A percentile compares a stretch with the other conserved stretches of the same genome.
Conservation (phyloP, 2,329 filamentous ascomycete genomes). For the Tolypocladium sp. region DNA sequence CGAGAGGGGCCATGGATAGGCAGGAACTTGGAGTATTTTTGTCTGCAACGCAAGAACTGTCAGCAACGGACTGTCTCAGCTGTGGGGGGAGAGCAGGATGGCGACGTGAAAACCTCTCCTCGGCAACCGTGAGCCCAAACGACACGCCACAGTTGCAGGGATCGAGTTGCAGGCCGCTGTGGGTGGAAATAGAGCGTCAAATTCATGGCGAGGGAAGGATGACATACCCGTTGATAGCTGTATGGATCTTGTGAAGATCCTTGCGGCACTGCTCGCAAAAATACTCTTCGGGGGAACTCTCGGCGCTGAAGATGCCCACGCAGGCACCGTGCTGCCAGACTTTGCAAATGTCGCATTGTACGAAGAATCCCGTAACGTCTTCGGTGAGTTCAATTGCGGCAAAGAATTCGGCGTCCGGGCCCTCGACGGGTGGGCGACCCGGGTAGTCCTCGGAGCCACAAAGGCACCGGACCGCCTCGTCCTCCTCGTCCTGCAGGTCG, state of each 20-base stretch:
- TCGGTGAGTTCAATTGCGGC: slow-evolving; percentile 59
- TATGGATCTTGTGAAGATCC: slow-evolving; percentile 78
- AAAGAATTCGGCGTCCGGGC: slow-evolving; percentile 48
- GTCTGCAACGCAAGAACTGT: slow-evolving; percentile 33
- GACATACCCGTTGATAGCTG: slow-evolving; percentile 76
- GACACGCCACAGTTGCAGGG: not conserved
- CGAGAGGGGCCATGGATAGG: slow-evolving; percentile 49
- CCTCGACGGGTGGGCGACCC: slow-evolving; percentile 61
- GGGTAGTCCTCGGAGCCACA: slow-evolving; percentile 94
- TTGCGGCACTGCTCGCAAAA: slow-evolving; percentile 94
- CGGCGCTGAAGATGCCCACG: slow-evolving; percentile 92
- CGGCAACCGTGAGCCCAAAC: not conserved
- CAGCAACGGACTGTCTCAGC: slow-evolving; percentile 17
- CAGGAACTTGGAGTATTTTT: slow-evolving; percentile 58
- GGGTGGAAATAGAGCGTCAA: not conserved
- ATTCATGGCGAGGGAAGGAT: not conserved
- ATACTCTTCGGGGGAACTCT: slow-evolving; percentile 89
- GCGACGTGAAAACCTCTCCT: not conserved
- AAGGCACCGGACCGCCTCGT: slow-evolving; percentile 91
- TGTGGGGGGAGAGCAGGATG: not conserved
- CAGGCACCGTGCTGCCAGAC: slow-evolving; percentile 99
- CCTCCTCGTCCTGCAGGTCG: slow-evolving; percentile 67
- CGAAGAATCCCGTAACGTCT: slow-evolving; percentile 88
- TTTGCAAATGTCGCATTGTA: slow-evolving; percentile 95
- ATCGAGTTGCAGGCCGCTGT: not conserved